These are phyloP conservation scores for Olyra latifolia DNA, from an alignment of 176 grass and related monocot genomes.

Conservation along the genomic window DNA sequence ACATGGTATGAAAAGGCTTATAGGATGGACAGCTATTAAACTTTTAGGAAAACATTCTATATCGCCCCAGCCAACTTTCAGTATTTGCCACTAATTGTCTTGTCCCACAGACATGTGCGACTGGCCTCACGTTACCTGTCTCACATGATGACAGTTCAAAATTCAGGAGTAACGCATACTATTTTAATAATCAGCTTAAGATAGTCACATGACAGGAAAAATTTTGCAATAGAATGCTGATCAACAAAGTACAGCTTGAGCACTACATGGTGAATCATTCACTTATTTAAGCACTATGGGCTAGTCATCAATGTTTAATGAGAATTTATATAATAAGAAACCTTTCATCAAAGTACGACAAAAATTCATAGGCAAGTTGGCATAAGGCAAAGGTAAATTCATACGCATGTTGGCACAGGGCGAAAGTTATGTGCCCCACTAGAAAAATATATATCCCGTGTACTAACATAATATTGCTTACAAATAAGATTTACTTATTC, in stretches of 20 bases:
- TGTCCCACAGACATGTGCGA: too few species aligned
- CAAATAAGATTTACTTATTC: not conserved
- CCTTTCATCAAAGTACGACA: not conserved
- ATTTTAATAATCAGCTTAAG: not conserved
- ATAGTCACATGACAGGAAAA: not conserved
- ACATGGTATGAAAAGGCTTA: not conserved
- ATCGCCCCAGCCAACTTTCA: not conserved
- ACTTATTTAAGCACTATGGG: not conserved
- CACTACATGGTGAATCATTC: not conserved
- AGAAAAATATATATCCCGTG: not conserved
- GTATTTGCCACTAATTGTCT: too few species aligned
- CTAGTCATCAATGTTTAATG: not conserved
- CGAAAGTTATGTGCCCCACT: not conserved
- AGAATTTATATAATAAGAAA: not conserved
- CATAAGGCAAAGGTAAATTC: not conserved
- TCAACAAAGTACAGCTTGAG: not conserved
- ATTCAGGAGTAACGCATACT: not conserved
- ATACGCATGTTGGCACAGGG: too few species aligned
- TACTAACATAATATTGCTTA: conserved; percentile 6
- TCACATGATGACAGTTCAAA: too few species aligned
- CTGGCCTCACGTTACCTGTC: too few species aligned
- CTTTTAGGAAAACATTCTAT: not conserved
- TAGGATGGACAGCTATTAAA: not conserved
- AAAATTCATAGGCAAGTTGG: not conserved
- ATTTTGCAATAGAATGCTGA: not conserved